These are phyloP conservation scores for Thoreauomyces humboldtii DNA, from an alignment of 192 early-diverging fungal species.

Conservation along the genomic window DNA sequence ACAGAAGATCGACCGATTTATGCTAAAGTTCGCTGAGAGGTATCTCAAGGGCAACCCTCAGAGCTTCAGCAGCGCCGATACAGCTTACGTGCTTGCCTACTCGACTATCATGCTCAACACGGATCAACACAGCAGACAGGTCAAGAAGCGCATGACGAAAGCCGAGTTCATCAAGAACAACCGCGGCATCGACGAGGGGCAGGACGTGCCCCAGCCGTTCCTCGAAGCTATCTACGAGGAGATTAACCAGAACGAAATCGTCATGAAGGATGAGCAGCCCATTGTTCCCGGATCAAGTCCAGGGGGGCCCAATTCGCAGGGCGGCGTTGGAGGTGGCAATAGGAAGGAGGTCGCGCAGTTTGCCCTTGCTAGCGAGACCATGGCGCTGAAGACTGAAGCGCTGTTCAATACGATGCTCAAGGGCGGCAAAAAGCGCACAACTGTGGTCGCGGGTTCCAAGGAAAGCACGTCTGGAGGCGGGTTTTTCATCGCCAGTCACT, in stretches of 20 bases:
- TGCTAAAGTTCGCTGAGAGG: conserved; percentile 96
- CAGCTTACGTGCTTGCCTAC: conserved; percentile 90
- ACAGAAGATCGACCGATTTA: conserved; percentile 96
- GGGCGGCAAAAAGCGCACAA: conserved; percentile 6
- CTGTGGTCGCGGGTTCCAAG: background rate
- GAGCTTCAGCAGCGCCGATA: conserved; percentile 86
- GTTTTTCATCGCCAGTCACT: conserved; percentile 59
- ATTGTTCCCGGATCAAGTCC: conserved; percentile 28
- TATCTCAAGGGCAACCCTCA: conserved; percentile 80
- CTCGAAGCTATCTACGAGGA: conserved; percentile 78
- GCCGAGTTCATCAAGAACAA: conserved; percentile 87
- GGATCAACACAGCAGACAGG: conserved; percentile 84
- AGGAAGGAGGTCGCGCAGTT: conserved; percentile 41
- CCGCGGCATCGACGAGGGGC: conserved; percentile 86
- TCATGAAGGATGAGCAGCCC: conserved; percentile 84
- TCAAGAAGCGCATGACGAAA: conserved; percentile 83
- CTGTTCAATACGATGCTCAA: conserved; percentile 46
- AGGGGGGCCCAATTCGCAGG: conserved; percentile 23
- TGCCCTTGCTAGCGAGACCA: conserved; percentile 38
- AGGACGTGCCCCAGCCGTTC: conserved; percentile 68
- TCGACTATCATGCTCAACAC: conserved; percentile 94
- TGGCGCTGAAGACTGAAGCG: conserved; percentile 52
- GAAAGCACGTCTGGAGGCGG: conserved; percentile 7
- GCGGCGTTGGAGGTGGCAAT: conserved; percentile 10
- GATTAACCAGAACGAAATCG: conserved; percentile 83